phyloP scores from a whole-genome alignment of 805 yeast genomes.

The Barnettozyma californica region DNA sequence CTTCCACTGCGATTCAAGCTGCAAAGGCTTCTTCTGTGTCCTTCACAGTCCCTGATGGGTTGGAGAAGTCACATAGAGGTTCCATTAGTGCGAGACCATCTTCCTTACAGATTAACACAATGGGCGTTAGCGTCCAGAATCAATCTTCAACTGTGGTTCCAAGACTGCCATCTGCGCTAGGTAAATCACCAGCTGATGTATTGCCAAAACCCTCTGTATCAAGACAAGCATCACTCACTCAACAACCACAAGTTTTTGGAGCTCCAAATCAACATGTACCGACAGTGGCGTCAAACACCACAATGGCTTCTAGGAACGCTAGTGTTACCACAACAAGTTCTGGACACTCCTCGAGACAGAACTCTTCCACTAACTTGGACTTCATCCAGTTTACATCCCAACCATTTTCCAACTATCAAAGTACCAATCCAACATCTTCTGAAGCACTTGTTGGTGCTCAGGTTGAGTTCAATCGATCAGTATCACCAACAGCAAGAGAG shows the following conservation, averaged over 20 bases:
- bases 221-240: conserved; percentile 13
- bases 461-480: conserved; percentile 4
- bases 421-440: not conserved
- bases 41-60: conserved; percentile 40
- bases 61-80: conserved; percentile 46
- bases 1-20: not conserved
- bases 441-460: not conserved
- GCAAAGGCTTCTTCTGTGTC: conserved; percentile 30
- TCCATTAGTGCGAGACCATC: conserved; percentile 52
- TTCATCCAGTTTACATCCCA: conserved; percentile 21
- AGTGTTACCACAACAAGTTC: conserved; percentile 17
- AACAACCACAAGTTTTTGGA: not conserved
- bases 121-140: conserved; percentile 3
- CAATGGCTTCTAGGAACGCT: conserved; percentile 15
- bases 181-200: conserved; percentile 1
- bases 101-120: conserved; percentile 27
- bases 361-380: conserved; percentile 20
- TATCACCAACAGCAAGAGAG: conserved; percentile 7
- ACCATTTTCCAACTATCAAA: conserved; percentile 6
- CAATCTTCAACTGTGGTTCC: conserved; percentile 17
- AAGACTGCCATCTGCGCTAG: conserved; percentile 6
- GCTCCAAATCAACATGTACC: not conserved
- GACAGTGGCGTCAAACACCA: not conserved
- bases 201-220: conserved; percentile 5
- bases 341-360: conserved; percentile 24